phyloP scores from a whole-genome alignment of 805 yeast species.

The Ascoidea rubescens region DNA sequence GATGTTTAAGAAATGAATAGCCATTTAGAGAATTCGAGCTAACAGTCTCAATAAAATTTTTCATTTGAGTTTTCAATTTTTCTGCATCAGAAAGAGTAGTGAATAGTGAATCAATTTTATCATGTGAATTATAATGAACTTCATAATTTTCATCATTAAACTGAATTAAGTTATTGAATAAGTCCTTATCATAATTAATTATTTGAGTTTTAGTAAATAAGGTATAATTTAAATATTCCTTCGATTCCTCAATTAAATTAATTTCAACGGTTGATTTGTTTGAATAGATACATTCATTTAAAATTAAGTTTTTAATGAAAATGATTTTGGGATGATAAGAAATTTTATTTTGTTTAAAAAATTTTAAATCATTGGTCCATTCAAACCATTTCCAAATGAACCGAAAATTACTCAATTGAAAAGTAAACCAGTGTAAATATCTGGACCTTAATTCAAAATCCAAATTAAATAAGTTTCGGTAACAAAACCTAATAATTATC shows the following conservation, averaged over 20 bases:
- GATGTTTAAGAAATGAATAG: slow-evolving; percentile 15
- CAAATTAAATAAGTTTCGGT: slow-evolving; percentile 45
- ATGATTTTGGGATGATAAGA: slow-evolving; percentile 57
- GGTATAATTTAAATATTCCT: slow-evolving; percentile 30
- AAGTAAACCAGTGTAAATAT: slow-evolving; percentile 81
- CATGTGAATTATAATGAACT: slow-evolving; percentile 2
- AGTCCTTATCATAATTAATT: slow-evolving; percentile 11
- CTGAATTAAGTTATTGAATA: neutral
- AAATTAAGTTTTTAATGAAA: slow-evolving; percentile 65
- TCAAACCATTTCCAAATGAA: slow-evolving; percentile 98
- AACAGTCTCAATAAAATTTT: slow-evolving; percentile 18
- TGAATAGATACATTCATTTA: slow-evolving; percentile 76
- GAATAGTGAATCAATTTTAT: slow-evolving; percentile 16
- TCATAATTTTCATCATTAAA: slow-evolving; percentile 26
- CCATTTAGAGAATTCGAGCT: slow-evolving; percentile 3
- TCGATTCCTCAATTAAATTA: slow-evolving; percentile 52
- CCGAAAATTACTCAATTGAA: slow-evolving; percentile 85
- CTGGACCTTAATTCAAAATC: slow-evolving; percentile 68
- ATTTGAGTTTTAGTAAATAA: slow-evolving; percentile 20
- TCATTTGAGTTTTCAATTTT: slow-evolving; percentile 20
- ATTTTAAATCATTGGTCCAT: slow-evolving; percentile 57
- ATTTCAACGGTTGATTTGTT: slow-evolving; percentile 56
- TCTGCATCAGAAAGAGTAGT: slow-evolving; percentile 13
- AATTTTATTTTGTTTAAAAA: slow-evolving; percentile 26
- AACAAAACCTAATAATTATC: slow-evolving; percentile 75